A percentile compares a stretch with the other conserved stretches of the same genome.
These are phyloP conservation scores for Earliella scabrosa DNA, from an alignment of 1,284 basidiomycete genomes.

Conservation along the genomic window DNA sequence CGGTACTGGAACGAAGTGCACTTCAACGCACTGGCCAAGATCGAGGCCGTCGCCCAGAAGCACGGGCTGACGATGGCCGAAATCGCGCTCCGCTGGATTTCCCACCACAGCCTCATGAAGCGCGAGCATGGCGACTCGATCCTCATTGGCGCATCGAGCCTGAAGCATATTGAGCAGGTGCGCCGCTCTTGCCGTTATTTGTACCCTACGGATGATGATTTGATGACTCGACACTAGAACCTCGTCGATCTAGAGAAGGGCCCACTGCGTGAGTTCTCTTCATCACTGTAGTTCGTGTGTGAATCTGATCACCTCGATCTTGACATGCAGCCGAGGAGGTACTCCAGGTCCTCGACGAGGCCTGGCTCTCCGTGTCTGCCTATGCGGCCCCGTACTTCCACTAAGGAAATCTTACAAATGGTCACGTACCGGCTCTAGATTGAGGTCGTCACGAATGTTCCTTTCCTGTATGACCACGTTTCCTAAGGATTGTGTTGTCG, in stretches of 20 bases:
- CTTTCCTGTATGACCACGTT: too few relatives aligned
- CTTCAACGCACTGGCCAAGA: slow-evolving; percentile 47
- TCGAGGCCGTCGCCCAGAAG: slow-evolving; percentile 44
- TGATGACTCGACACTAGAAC: slow-evolving; percentile 41
- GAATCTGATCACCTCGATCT: too few relatives aligned
- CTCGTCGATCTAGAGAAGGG: slow-evolving; percentile 60
- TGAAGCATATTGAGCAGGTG: neutral
- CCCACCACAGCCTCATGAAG: slow-evolving; percentile 53
- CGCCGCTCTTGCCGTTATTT: too few relatives aligned
- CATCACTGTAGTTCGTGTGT: too few relatives aligned
- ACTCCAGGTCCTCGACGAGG: slow-evolving; percentile 41
- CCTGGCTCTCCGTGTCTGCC: slow-evolving; percentile 38
- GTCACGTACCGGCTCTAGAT: too few relatives aligned
- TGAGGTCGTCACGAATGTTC: too few relatives aligned
- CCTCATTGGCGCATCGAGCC: slow-evolving; percentile 47
- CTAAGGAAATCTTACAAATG: too few relatives aligned
- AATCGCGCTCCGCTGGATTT: slow-evolving; percentile 57
- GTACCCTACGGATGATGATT: neutral
- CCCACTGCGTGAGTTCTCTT: slow-evolving; percentile 50
- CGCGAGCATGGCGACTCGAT: slow-evolving; percentile 52
- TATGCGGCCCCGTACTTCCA: slow-evolving; percentile 36
- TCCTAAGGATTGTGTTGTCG: too few relatives aligned
- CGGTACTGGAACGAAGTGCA: slow-evolving; percentile 54
- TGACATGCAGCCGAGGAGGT: slow-evolving; percentile 42
- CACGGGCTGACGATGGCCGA: slow-evolving; percentile 51